A percentile compares a stretch with the other conserved stretches of the same genome.
Evolutionary conservation across 176 grass and related monocot genomes (phyloP).

Genomic region (Hordeum marinum): DNA sequence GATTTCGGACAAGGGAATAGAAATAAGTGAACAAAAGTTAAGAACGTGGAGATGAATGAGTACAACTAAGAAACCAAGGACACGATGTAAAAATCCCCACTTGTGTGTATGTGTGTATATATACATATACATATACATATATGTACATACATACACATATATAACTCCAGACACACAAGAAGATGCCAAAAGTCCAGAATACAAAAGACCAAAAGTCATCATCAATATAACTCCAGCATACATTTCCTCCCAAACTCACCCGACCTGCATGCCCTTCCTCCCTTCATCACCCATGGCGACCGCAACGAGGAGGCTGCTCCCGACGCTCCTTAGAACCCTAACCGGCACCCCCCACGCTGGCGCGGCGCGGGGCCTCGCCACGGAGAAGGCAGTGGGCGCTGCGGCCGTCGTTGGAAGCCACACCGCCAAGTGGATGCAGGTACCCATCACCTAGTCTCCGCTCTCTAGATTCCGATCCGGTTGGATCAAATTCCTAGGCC

Average conservation of each 20-base stretch:
- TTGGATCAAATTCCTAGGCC: not conserved
- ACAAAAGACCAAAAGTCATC: too few relatives aligned
- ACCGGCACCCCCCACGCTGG: conserved; percentile 10
- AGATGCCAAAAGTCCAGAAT: too few relatives aligned
- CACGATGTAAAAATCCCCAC: too few relatives aligned
- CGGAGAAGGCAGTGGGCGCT: conserved; percentile 46
- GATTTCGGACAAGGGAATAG: too few relatives aligned
- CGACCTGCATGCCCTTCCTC: not conserved
- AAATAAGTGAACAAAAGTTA: too few relatives aligned
- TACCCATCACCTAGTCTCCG: conserved; percentile 1
- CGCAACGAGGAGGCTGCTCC: conserved; percentile 56
- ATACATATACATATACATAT: too few relatives aligned
- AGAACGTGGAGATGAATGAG: too few relatives aligned
- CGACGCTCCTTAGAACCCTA: conserved; percentile 52
- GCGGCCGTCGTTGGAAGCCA: conserved; percentile 57
- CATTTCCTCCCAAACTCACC: not conserved
- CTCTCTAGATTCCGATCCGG: conserved; percentile 22
- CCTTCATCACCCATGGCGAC: conserved; percentile 30
- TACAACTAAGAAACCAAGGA: too few relatives aligned
- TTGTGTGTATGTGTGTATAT: too few relatives aligned
- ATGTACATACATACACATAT: too few relatives aligned
- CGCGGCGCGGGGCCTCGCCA: conserved; percentile 30
- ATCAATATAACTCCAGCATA: too few relatives aligned
- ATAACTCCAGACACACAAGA: too few relatives aligned
- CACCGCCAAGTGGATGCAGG: conserved; percentile 99